phyloP scores from a whole-genome alignment of 345 rosid genomes.

The Populus tremula region DNA sequence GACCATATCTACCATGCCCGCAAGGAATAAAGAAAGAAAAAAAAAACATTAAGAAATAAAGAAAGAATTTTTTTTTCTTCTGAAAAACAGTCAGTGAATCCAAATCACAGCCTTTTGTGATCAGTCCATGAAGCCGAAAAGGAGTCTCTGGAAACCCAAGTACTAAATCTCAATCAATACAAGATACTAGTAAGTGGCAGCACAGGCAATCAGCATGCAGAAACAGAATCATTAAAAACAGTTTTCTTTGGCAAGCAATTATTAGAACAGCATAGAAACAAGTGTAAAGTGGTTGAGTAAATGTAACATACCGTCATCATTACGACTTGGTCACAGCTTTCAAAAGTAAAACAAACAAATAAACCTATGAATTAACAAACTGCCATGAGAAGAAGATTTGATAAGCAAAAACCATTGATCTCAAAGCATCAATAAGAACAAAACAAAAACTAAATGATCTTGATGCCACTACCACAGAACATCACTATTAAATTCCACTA shows the following conservation, averaged over 20 bases:
- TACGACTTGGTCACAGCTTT: background rate
- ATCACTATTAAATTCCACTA: slow-evolving; percentile 13
- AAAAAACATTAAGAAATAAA: background rate
- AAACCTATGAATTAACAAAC: background rate
- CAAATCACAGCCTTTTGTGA: background rate
- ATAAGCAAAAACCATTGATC: background rate
- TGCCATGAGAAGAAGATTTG: background rate
- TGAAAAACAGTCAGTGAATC: slow-evolving; percentile 6
- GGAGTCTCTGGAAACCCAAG: slow-evolving; percentile 8
- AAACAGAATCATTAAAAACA: slow-evolving; percentile 32
- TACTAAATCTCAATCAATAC: background rate
- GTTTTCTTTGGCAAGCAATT: slow-evolving; percentile 17
- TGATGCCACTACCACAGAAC: slow-evolving; percentile 7
- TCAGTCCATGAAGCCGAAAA: slow-evolving; percentile 12
- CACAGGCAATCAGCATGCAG: slow-evolving; percentile 22
- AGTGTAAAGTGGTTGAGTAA: slow-evolving; percentile 15
- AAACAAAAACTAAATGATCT: slow-evolving; percentile 6
- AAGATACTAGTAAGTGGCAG: background rate
- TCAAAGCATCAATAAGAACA: background rate
- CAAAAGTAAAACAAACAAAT: background rate
- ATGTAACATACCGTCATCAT: slow-evolving; percentile 8
- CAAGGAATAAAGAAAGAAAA: background rate
- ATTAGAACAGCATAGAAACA: slow-evolving; percentile 15
- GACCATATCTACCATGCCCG: slow-evolving; percentile 3
- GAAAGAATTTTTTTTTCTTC: background rate